Base-by-base conservation (phyloP, 2,329 filamentous ascomycete genomes). In the Fusarium algeriense region DNA sequence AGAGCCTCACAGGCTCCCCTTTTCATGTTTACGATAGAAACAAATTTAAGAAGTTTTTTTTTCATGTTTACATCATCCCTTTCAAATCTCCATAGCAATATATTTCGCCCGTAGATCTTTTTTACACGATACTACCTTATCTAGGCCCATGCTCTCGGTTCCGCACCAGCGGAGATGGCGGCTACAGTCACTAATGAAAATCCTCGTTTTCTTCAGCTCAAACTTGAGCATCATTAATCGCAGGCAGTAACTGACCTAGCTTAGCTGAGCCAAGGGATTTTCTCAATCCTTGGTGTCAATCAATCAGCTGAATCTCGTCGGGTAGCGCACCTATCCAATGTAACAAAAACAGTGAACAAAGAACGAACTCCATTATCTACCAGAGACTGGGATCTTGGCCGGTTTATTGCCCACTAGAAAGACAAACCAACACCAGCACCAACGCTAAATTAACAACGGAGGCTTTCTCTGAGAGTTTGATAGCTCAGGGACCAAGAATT, bases 221-320 rank as follows among this genome's bases (percentile, higher is more conserved):
- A 49, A 41, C 8, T 56, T 63, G 48, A 67, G 64, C 43, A 67
- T 43, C 38, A 40, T 41, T 23, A 65, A 23, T 40, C 30, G 34
- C 15, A 44, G 23, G 30, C 20, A 37, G 26, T 50, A 15, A 30
- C 20, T 7, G 32, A 12, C 32, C 32, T 50, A 35, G 48, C 48
- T 35, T 30, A 35, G 40, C 32, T 58, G 23, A 34, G 41, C 32
- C 14, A 30, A 35, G 13, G 13, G 63, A 60, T 66, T 66, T 65
- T 46, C 63, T 23, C 15, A 19, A 66, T 56, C 68, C 68, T 70
- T 58, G 68, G 19, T 58, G 68, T 59, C 49, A 70, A 70, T 59
- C 53, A 70, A 70, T 71, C 68, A 67, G 43, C 62, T 52, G 44
- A 44, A 64, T 40, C 48, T 49, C 17, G 14, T 55, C 32, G 43